Evolutionary conservation across 192 early-diverging fungal genomes (phyloP).

Genomic region (Coemansia sp.): DNA sequence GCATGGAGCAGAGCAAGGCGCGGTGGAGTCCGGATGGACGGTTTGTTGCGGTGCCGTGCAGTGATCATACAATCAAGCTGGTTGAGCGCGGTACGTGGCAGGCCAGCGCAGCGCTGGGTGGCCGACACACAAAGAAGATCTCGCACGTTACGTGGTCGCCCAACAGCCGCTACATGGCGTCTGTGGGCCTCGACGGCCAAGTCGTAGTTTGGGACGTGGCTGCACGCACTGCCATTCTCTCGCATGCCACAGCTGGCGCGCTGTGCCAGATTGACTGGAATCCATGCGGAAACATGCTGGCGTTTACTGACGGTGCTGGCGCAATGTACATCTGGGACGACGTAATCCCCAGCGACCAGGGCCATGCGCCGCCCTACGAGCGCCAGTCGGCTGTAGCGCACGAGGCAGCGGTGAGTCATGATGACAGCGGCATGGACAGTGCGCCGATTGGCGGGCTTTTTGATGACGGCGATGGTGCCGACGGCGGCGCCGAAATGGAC

Average conservation of each 20-base stretch:
- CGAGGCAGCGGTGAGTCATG: background rate
- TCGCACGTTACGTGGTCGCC: slow-evolving; percentile 63
- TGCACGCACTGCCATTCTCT: slow-evolving; percentile 49
- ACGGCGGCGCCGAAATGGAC: slow-evolving; percentile 9
- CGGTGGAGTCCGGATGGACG: slow-evolving; percentile 67
- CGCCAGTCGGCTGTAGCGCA: slow-evolving; percentile 6
- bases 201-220: slow-evolving; percentile 69
- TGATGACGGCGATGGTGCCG: slow-evolving; percentile 14
- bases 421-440: slow-evolving; percentile 14
- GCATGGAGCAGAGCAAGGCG: slow-evolving; percentile 42
- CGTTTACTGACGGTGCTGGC: slow-evolving; percentile 59
- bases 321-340: slow-evolving; percentile 62
- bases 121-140: slow-evolving; percentile 48
- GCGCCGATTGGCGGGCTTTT: slow-evolving; percentile 3
- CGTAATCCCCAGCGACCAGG: slow-evolving; percentile 54
- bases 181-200: slow-evolving; percentile 49
- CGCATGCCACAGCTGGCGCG: slow-evolving; percentile 33
- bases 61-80: slow-evolving; percentile 40
- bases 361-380: slow-evolving; percentile 32
- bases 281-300: slow-evolving; percentile 64
- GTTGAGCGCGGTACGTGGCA: slow-evolving; percentile 45
- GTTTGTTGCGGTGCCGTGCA: slow-evolving; percentile 61
- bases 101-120: slow-evolving; percentile 25
- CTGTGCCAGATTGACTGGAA: slow-evolving; percentile 68
- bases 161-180: slow-evolving; percentile 63